Conservation (phyloP, 352 stramenopile genomes). For the Phytophthora boehmeriae region DNA sequence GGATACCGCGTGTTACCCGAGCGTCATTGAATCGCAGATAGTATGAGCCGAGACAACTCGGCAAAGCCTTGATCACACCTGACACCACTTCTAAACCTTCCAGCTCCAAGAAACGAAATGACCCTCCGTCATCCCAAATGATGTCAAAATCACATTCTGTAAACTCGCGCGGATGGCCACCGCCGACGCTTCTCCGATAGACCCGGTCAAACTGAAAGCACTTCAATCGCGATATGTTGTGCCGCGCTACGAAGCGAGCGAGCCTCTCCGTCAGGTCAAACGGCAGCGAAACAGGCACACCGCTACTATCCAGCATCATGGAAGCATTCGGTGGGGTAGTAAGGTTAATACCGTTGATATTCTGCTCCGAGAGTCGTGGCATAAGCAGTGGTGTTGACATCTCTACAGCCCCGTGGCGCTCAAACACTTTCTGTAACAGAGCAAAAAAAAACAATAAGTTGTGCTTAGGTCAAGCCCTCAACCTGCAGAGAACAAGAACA, state of each 20-base stretch:
- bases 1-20: conserved; percentile 64
- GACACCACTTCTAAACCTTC: conserved; percentile 81
- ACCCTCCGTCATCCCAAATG: conserved; percentile 77
- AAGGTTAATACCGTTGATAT: conserved; percentile 68
- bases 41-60: conserved; percentile 67
- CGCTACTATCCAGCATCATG: conserved; percentile 71
- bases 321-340: conserved; percentile 63
- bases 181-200: conserved; percentile 75
- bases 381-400: conserved; percentile 82
- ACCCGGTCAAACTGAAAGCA: conserved; percentile 88
- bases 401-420: conserved; percentile 81
- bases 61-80: conserved; percentile 70
- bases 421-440: conserved; percentile 72
- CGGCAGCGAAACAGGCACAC: conserved; percentile 80
- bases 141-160: conserved; percentile 86
- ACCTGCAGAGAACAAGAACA: background rate
- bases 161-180: conserved; percentile 82
- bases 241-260: conserved; percentile 78
- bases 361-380: conserved; percentile 66
- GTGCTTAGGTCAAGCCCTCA: conserved; percentile 4
- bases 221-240: conserved; percentile 84
- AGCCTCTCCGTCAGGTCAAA: conserved; percentile 87
- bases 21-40: conserved; percentile 86
- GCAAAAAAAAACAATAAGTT: conserved; percentile 2
- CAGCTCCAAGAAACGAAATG: conserved; percentile 75